Evolutionary conservation across 768 basidiomycete genomes (phyloP).

Genomic region (Boletales sp.): DNA sequence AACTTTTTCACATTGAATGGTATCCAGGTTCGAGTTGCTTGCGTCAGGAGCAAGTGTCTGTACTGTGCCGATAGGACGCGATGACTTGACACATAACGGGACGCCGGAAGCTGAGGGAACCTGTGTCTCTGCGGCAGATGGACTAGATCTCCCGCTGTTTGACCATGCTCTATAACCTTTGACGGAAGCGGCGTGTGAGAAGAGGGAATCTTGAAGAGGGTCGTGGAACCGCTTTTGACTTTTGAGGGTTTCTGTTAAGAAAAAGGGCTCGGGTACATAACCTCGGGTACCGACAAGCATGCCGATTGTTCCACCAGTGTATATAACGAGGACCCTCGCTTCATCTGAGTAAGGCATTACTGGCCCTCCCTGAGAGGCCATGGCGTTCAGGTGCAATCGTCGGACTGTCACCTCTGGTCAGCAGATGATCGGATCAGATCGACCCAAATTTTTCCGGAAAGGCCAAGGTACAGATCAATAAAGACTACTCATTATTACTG

Average conservation of each 20-base stretch:
- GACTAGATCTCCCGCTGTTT: conserved; percentile 55
- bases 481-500: too few species aligned
- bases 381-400: too few species aligned
- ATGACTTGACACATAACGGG: conserved; percentile 61
- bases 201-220: conserved; percentile 81
- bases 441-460: too few species aligned
- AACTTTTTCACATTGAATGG: conserved; percentile 41
- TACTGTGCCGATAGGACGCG: conserved; percentile 57
- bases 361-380: too few species aligned
- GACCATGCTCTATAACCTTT: conserved; percentile 80
- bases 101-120: conserved; percentile 11
- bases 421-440: too few species aligned
- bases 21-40: conserved; percentile 25
- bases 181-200: conserved; percentile 75
- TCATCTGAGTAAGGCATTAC: conserved; percentile 46
- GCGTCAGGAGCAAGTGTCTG: conserved; percentile 33
- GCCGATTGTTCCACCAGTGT: conserved; percentile 88
- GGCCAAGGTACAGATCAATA: too few species aligned
- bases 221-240: conserved; percentile 91
- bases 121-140: conserved; percentile 22
- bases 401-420: too few species aligned
- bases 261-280: conserved; percentile 84
- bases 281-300: conserved; percentile 78
- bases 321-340: conserved; percentile 80
- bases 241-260: conserved; percentile 78